Evolutionary conservation across 106 monocot genomes (phyloP), one percentile per base, ranked within the genome.

Genomic region (Dioscorea alata): DNA sequence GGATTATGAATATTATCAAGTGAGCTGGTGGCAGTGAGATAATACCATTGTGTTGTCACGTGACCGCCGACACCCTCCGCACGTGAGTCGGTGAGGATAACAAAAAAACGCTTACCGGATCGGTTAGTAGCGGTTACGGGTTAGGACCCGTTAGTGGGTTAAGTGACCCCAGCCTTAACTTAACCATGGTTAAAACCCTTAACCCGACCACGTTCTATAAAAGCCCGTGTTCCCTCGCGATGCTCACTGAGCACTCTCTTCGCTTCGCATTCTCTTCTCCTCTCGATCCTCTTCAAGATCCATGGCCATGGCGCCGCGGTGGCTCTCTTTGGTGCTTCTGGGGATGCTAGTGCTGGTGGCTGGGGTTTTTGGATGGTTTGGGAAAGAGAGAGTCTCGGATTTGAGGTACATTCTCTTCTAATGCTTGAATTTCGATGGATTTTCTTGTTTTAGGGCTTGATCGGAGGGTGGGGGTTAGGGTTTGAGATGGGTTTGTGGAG

Each of bases 361-460:
- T 34, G 59, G 59, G 15, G 59, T 34, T 12, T 13, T 42, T 1
- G 70, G 70, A 51, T 69, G 57, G 69, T 18, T 69, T n/a, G 57
- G 58, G 19, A 10, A 20, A 56, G 69, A 69, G 20, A 57, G n/a
- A 12, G 20, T 69, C 57, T 42, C n/a, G n/a, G 33, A 20, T 69
- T 59, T 23, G 18, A 70, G 48, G 70, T 70, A 59, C 70, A 59
- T 70, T 70, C 48, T 17, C 15, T 33, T 28, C 23, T 16, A 1
- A 34, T 63, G 31, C 23, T 15, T 33, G 54, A 56, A 19, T 19
- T 56, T 56, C 12, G 19, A 12, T 59, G 12, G 4, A 59, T 23
- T 59, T 59, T 20, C 12, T 5, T 12, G 2, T 21, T 59, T 12
- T 59, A 4, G 22, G 7, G 8, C 15, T 19, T 8, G 23, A 13